Evolutionary conservation across 768 basidiomycete species (phyloP).

Genomic region (Heimioporus sp.): DNA sequence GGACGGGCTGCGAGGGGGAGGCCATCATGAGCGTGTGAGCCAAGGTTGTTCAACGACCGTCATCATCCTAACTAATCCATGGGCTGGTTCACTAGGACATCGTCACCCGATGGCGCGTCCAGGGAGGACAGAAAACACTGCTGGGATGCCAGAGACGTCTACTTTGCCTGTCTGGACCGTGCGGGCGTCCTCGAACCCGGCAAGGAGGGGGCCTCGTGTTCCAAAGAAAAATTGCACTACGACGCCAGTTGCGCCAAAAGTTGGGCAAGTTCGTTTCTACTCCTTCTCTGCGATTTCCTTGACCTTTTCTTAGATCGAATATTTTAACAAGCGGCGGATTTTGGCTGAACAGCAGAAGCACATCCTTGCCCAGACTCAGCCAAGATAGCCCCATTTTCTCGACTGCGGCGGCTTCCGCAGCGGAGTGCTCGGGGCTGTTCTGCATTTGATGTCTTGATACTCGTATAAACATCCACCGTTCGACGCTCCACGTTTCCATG

Average conservation of each 20-base stretch:
- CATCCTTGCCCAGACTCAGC: conserved; percentile 50
- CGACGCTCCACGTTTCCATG: not conserved
- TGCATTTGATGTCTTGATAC: conserved; percentile 2
- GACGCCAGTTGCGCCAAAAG: conserved; percentile 79
- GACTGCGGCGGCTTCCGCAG: not conserved
- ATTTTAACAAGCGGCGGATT: conserved; percentile 89
- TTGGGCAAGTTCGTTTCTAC: conserved; percentile 62
- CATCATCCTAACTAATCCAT: conserved; percentile 8
- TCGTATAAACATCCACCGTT: not conserved
- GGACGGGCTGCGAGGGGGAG: conserved; percentile 51
- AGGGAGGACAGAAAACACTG: conserved; percentile 75
- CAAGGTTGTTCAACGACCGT: too few relatives aligned
- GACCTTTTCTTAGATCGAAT: conserved; percentile 65
- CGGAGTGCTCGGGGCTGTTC: not conserved
- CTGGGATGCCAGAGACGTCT: conserved; percentile 82
- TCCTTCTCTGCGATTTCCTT: not conserved
- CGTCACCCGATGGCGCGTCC: conserved; percentile 41
- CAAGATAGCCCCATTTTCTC: conserved; percentile 15
- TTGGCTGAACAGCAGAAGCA: conserved; percentile 79
- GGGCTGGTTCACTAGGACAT: conserved; percentile 35
- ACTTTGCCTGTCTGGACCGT: conserved; percentile 81
- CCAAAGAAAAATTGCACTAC: conserved; percentile 55
- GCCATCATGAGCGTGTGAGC: conserved; percentile 16
- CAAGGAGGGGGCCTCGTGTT: conserved; percentile 63
- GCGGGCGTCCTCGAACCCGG: conserved; percentile 70